Evolutionary conservation across 441 rosid species (phyloP).

Genomic region (Kokia cookei): DNA sequence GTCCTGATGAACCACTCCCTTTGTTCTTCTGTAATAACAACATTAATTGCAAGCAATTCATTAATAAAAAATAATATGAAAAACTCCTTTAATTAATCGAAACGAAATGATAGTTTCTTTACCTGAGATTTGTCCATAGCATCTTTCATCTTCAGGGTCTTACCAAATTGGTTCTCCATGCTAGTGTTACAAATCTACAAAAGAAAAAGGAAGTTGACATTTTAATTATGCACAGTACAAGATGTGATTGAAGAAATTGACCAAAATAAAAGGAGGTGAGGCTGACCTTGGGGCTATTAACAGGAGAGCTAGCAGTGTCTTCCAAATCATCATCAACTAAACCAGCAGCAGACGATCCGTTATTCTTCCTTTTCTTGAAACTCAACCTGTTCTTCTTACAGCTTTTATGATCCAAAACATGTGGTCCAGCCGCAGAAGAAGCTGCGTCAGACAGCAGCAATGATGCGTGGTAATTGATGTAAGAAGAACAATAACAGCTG

Average conservation of each 20-base stretch:
- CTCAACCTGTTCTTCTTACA: slow-evolving; percentile 8
- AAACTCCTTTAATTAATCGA: not conserved
- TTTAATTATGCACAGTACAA: not conserved
- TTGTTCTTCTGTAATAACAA: slow-evolving; percentile 12
- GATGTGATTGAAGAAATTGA: no score
- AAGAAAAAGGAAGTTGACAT: not conserved
- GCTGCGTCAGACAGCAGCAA: slow-evolving; percentile 1
- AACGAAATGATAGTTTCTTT: not conserved
- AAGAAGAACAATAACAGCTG: not conserved
- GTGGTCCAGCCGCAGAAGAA: slow-evolving; percentile 11
- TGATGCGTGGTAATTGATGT: not conserved
- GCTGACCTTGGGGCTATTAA: slow-evolving; percentile 31
- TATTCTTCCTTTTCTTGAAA: slow-evolving; percentile 23
- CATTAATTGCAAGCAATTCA: not conserved
- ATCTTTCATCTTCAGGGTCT: slow-evolving; percentile 13
- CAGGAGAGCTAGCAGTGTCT: slow-evolving; percentile 48
- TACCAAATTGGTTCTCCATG: slow-evolving; percentile 14
- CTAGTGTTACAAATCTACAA: slow-evolving; percentile 18
- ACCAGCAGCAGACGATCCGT: slow-evolving; percentile 1
- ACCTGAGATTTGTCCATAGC: slow-evolving; percentile 19
- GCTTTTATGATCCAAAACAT: not conserved
- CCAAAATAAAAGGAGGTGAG: no score
- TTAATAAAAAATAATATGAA: not conserved
- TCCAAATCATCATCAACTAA: slow-evolving; percentile 39
- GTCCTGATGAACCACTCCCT: not conserved